Evolutionary conservation across 768 basidiomycete genomes (phyloP).

Genomic region (Rhodotorula toruloides): DNA sequence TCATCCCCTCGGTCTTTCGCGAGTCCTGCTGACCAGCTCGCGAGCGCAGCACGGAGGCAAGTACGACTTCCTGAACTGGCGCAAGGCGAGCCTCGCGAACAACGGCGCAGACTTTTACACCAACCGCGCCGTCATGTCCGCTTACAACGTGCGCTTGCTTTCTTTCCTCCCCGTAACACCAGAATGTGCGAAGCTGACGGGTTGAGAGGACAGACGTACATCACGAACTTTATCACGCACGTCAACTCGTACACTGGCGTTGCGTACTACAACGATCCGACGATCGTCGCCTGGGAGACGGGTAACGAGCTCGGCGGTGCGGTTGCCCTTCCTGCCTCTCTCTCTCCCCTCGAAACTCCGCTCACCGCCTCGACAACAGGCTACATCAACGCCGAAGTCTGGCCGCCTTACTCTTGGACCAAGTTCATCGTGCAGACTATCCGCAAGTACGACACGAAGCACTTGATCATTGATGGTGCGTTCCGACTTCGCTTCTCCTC

Average conservation of each 20-base stretch:
- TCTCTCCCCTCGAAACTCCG: neutral
- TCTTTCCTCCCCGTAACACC: neutral
- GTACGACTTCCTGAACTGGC: slow-evolving; percentile 35
- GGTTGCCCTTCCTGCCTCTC: too few species aligned
- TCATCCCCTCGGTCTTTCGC: neutral
- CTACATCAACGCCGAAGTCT: slow-evolving; percentile 27
- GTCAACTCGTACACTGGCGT: slow-evolving; percentile 39
- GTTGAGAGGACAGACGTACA: slow-evolving; percentile 13
- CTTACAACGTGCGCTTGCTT: neutral
- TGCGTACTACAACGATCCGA: slow-evolving; percentile 34
- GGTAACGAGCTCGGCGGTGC: slow-evolving; percentile 42
- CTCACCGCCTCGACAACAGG: neutral
- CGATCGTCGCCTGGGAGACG: slow-evolving; percentile 41
- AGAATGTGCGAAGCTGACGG: too few species aligned
- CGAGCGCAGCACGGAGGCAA: slow-evolving; percentile 32
- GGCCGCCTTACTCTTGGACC: slow-evolving; percentile 20
- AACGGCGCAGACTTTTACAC: slow-evolving; percentile 34
- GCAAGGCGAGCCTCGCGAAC: slow-evolving; percentile 14
- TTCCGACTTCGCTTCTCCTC: neutral
- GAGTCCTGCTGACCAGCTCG: neutral
- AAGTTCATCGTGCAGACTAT: neutral
- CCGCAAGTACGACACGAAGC: slow-evolving; percentile 1
- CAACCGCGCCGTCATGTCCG: neutral
- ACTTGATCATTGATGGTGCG: slow-evolving; percentile 27
- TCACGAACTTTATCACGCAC: slow-evolving; percentile 22